phyloP scores from a whole-genome alignment of 768 basidiomycete species.

The Hygrophorus russula region DNA sequence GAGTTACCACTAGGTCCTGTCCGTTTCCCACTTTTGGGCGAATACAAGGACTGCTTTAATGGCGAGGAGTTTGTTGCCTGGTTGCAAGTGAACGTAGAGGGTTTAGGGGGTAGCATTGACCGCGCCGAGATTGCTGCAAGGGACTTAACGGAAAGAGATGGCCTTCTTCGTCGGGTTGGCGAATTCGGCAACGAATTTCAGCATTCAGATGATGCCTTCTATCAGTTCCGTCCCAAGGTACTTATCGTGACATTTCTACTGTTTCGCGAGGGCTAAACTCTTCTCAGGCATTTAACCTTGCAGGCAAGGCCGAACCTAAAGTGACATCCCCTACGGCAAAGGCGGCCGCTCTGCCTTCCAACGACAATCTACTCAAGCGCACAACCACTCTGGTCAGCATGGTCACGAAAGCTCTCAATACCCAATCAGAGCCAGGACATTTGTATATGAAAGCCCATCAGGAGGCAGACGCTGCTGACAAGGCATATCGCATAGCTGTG shows the following conservation, averaged over 20 bases:
- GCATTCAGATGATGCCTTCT: conserved; percentile 66
- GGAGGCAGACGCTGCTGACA: conserved; percentile 77
- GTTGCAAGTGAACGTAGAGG: conserved; percentile 69
- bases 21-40: conserved; percentile 70
- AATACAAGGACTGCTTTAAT: conserved; percentile 78
- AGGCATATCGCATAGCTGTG: conserved; percentile 68
- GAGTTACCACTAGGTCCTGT: conserved; percentile 65
- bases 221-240: conserved; percentile 78
- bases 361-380: conserved; percentile 52
- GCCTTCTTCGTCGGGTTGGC: conserved; percentile 59
- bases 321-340: conserved; percentile 15
- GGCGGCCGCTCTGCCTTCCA: conserved; percentile 6
- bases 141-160: conserved; percentile 51
- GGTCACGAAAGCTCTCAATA: conserved; percentile 60
- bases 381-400: conserved; percentile 60
- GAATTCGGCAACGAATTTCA: conserved; percentile 80
- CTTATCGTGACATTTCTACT: background rate
- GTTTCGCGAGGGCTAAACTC: background rate
- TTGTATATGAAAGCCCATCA: conserved; percentile 56
- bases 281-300: conserved; percentile 49
- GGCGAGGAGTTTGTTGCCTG: conserved; percentile 86
- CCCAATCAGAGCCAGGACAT: conserved; percentile 61
- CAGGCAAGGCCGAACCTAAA: conserved; percentile 20
- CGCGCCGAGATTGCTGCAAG: conserved; percentile 65
- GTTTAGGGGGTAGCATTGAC: conserved; percentile 68